Conservation (phyloP, 371 early-diverging fungal genomes). For the Mortierella sp. region DNA sequence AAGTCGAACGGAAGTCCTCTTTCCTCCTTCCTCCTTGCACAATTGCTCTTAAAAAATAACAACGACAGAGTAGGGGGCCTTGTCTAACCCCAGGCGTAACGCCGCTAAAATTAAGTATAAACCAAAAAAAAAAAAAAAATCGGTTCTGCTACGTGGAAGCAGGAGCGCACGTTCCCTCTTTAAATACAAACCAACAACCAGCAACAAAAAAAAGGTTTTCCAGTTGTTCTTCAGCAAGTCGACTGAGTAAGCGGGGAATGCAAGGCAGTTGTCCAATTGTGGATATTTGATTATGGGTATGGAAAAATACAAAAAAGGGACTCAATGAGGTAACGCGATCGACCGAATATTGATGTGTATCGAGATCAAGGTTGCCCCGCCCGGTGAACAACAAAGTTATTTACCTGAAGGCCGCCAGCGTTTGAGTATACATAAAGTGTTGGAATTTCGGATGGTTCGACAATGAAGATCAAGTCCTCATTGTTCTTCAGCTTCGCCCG, state of each 20-base stretch:
- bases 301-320: not conserved
- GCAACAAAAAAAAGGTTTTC: no score
- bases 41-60: slow-evolving; percentile 4
- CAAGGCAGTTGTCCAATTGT: no score
- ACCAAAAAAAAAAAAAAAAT: not conserved
- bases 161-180: slow-evolving; percentile 8
- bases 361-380: no score
- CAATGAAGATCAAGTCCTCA: slow-evolving; percentile 47
- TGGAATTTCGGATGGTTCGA: slow-evolving; percentile 46
- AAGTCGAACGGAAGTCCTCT: no score
- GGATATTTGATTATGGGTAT: not conserved
- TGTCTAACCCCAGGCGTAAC: no score
- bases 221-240: no score
- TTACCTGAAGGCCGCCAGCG: slow-evolving; percentile 43
- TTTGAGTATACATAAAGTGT: slow-evolving; percentile 35
- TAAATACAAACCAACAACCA: slow-evolving; percentile 17
- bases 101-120: not conserved
- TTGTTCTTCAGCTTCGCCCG: no score
- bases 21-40: no score
- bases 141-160: slow-evolving; percentile 38
- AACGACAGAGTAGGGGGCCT: no score
- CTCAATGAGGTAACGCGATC: no score
- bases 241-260: no score
- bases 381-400: not conserved
- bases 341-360: no score